Evolutionary conservation across 306 rosid genomes (phyloP), one percentile per base, ranked within the genome.

Genomic region (Rosa rugosa): DNA sequence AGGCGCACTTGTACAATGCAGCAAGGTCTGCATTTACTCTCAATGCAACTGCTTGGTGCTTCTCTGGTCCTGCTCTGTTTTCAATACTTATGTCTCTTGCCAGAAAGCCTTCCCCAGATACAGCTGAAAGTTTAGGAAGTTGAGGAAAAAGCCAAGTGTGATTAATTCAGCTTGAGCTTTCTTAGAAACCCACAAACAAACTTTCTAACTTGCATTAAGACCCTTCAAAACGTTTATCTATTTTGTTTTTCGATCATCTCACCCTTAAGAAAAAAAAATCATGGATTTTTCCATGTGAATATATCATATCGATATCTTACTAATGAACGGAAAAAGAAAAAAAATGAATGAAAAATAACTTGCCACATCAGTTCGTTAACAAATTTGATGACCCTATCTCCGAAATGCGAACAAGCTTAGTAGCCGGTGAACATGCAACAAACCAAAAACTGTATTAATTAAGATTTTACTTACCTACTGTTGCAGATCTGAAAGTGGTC

Each of bases 401-500:
- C 4, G 2, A 3, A 57, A 22, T 57, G 14, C 10, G 3, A 22
- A 57, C 64, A 57, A 57, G n/a, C 16, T 51, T 51, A 49, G 46
- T 8, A 16, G 4, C 7, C 14, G 16, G 17, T 22, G n/a, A 23
- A 66, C 75, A 25, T 42, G 34, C 27, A 72, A 42, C 17, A 36
- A 72, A 42, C 45, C 18, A 36, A 56, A 18, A 42, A 4, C 0
- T 36, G 11, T 6, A 23, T 25, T 5, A 11, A 5, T 5, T 4
- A 42, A 62, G 22, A 75, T 16, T 31, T 18, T 49, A 4, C 22
- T 69, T 83, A 91, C 96, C 97, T 17, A 91, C 68, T 57, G 96
- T 93, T 73, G 94, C 96, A 80, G 96, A 93, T 81, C 94, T 86
- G 90, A 86, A 93, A 51, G 92, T 85, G 84, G 96, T 91, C 97